Evolutionary conservation across 169 alveolate species (phyloP).

Genomic region (Cryptosporidium viatorum): DNA sequence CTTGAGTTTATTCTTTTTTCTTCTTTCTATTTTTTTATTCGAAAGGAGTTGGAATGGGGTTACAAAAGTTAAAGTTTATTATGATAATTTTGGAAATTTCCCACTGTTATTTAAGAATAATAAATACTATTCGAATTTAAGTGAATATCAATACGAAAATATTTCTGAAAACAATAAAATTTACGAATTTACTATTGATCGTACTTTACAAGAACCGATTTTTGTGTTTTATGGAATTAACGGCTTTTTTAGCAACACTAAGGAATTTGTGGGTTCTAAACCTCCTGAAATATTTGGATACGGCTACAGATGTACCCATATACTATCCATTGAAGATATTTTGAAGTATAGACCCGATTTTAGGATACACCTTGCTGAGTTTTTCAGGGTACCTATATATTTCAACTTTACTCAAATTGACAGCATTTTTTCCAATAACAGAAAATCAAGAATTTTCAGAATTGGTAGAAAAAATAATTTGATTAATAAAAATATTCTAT

Average conservation of each 20-base stretch:
- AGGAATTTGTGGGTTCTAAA: constrained; percentile 50
- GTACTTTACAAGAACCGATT: constrained; percentile 55
- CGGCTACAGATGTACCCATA: constrained; percentile 66
- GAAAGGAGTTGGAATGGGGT: constrained; percentile 63
- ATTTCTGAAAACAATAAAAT: neutral
- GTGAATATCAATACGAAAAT: neutral
- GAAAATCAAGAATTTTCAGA: constrained; percentile 15
- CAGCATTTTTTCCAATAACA: neutral
- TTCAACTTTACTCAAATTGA: constrained; percentile 54
- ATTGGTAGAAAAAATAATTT: constrained; percentile 13
- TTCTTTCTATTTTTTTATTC: constrained; percentile 4
- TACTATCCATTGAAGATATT: constrained; percentile 46
- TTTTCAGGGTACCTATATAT: constrained; percentile 47
- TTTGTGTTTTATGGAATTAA: constrained; percentile 38
- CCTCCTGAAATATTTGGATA: constrained; percentile 69
- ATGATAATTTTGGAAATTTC: constrained; percentile 26
- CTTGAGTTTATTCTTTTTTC: constrained; percentile 29
- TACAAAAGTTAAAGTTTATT: constrained; percentile 8
- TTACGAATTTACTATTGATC: constrained; percentile 38
- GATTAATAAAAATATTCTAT: constrained; percentile 30
- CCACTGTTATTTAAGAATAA: constrained; percentile 4
- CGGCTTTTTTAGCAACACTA: constrained; percentile 65
- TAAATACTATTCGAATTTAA: neutral
- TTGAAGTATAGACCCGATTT: constrained; percentile 61
- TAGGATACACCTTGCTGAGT: constrained; percentile 36